Evolutionary conservation across 2,329 filamentous ascomycete species (phyloP).

Genomic region (Trichoderma atrobrunneum): DNA sequence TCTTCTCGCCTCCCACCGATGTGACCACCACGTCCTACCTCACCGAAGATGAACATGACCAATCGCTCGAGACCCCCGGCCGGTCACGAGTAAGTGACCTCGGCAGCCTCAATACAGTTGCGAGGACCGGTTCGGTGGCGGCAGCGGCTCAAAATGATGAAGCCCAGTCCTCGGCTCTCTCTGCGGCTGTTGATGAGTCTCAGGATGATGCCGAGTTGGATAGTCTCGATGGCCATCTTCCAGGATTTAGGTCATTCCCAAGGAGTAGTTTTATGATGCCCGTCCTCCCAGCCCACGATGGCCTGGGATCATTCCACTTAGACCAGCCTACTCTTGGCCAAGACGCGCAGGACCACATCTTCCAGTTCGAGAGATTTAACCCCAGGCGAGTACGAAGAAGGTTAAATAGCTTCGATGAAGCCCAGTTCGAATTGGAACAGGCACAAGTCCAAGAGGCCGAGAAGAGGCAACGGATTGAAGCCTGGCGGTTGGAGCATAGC

Average conservation of each 20-base stretch:
- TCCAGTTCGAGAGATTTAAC: constrained; percentile 84
- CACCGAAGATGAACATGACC: constrained; percentile 63
- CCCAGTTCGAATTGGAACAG: constrained; percentile 50
- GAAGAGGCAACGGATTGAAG: constrained; percentile 79
- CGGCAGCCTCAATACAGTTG: constrained; percentile 70
- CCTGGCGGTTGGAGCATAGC: constrained; percentile 90
- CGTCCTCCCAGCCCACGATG: constrained; percentile 88
- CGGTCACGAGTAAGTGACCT: constrained; percentile 76
- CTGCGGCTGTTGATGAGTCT: constrained; percentile 37
- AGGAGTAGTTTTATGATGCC: constrained; percentile 51
- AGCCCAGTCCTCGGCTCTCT: constrained; percentile 38
- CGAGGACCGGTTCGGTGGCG: constrained; percentile 49
- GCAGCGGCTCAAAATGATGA: constrained; percentile 41
- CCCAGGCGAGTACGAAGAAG: constrained; percentile 61
- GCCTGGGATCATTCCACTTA: constrained; percentile 78
- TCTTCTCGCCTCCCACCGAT: constrained; percentile 77
- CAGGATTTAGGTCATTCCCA: constrained; percentile 73
- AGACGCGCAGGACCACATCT: constrained; percentile 77
- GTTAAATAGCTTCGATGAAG: constrained; percentile 52
- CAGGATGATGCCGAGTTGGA: constrained; percentile 77
- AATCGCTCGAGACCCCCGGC: constrained; percentile 63
- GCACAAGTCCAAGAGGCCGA: constrained; percentile 64
- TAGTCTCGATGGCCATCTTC: constrained; percentile 86
- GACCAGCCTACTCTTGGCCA: constrained; percentile 51
- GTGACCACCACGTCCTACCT: constrained; percentile 62